These are phyloP conservation scores for Lipomyces spencermartinsiae DNA, from an alignment of 805 yeast genomes.

Conservation along the genomic window DNA sequence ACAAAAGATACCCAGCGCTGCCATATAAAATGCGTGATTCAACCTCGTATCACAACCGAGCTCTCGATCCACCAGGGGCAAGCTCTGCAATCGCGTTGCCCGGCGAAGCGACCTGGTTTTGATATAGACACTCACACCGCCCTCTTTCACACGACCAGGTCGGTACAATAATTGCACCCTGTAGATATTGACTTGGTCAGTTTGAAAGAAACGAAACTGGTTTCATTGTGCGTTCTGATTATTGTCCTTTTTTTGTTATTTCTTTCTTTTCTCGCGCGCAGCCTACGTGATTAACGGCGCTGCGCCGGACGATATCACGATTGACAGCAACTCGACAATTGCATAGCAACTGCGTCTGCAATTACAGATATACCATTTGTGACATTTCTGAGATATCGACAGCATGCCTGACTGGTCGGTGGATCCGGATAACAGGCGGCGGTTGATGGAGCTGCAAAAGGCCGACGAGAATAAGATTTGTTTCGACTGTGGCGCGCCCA, in stretches of 20 bases:
- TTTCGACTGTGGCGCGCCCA: constrained; percentile 92
- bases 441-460: constrained; percentile 69
- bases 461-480: constrained; percentile 84
- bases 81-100: neutral
- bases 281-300: neutral
- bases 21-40: neutral
- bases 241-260: neutral
- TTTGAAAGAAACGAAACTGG: neutral
- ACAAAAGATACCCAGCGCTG: neutral
- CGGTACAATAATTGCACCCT: neutral
- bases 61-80: neutral
- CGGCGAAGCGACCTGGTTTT: neutral
- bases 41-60: no score
- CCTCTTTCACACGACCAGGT: no score
- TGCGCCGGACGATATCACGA: neutral
- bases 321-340: neutral
- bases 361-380: neutral
- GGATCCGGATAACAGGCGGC: constrained; percentile 88
- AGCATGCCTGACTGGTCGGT: constrained; percentile 73
- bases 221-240: neutral
- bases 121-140: no score
- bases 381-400: neutral
- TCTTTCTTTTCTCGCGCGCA: neutral
- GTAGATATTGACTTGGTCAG: neutral
- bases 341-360: neutral